phyloP scores from a whole-genome alignment of 2,329 filamentous ascomycete genomes.

The Basipetospora chlamydospora region DNA sequence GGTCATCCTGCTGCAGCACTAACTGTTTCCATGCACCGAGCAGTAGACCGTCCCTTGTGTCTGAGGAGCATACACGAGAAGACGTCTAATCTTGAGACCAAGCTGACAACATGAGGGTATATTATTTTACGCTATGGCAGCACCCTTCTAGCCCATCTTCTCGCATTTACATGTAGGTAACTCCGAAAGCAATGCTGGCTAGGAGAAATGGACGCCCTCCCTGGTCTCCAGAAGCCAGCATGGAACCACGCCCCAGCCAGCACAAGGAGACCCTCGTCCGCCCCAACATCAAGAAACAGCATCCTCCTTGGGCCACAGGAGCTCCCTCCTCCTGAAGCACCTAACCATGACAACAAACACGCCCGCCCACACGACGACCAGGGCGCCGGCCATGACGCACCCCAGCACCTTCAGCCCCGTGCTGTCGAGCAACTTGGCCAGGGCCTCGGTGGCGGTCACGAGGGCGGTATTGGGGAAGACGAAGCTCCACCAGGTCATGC shows the following conservation, averaged over 20 bases:
- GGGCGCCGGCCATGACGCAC: slow-evolving; percentile 48
- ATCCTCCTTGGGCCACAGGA: slow-evolving; percentile 5
- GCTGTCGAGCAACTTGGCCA: slow-evolving; percentile 48
- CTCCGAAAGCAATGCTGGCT: background rate
- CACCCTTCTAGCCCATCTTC: too few species aligned
- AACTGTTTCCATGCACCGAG: too few species aligned
- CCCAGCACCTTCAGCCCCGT: slow-evolving; percentile 50
- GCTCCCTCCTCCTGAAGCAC: slow-evolving; percentile 47
- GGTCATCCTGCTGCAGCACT: too few species aligned
- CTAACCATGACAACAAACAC: slow-evolving; percentile 58
- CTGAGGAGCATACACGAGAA: too few species aligned
- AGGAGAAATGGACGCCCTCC: too few species aligned
- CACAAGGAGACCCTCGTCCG: too few species aligned
- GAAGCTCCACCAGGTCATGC: slow-evolving; percentile 79
- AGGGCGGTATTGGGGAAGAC: slow-evolving; percentile 69
- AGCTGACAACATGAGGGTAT: too few species aligned
- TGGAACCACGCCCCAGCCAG: background rate
- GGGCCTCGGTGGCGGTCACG: slow-evolving; percentile 58
- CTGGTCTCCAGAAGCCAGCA: background rate
- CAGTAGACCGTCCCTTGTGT: too few species aligned
- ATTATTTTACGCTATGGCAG: too few species aligned
- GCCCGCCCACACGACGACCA: slow-evolving; percentile 53
- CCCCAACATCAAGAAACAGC: too few species aligned
- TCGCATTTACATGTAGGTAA: too few species aligned
- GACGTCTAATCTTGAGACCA: too few species aligned